Evolutionary conservation across 257 asterid species (phyloP).

Genomic region (Prunella vulgaris): DNA sequence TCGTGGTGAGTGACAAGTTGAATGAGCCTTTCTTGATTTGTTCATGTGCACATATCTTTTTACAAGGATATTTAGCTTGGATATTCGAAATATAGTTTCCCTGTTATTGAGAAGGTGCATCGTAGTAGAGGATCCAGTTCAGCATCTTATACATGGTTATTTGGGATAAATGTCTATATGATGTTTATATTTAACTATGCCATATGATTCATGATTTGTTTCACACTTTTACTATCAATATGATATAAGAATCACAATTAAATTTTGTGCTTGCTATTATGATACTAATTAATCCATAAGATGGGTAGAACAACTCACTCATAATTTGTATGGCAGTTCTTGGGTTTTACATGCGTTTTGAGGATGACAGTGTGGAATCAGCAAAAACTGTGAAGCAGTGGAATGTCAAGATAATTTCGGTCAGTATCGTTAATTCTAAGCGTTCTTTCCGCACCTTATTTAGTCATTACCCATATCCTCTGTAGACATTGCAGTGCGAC

Average conservation of each 20-base stretch:
- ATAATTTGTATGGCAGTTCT: slow-evolving; percentile 59
- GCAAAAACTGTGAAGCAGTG: slow-evolving; percentile 90
- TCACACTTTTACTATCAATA: neutral
- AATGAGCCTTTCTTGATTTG: neutral
- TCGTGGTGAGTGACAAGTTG: neutral
- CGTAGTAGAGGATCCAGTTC: neutral
- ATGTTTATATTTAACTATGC: neutral
- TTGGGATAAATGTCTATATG: neutral
- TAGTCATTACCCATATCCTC: neutral
- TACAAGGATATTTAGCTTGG: neutral
- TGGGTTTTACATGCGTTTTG: slow-evolving; percentile 95
- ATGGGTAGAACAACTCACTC: too few relatives aligned
- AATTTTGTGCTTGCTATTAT: neutral
- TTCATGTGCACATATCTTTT: neutral
- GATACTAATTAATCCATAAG: too few relatives aligned
- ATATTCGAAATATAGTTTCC: neutral
- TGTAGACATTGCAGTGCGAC: slow-evolving; percentile 3
- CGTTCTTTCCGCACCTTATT: neutral
- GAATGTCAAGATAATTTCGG: slow-evolving; percentile 99
- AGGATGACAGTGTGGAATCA: slow-evolving; percentile 98
- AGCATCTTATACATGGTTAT: slow-evolving; percentile 3
- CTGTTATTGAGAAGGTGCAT: neutral
- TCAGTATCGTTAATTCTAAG: slow-evolving; percentile 30
- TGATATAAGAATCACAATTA: neutral
- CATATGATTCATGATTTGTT: neutral